Percentiles rank a stretch among this genome's conserved stretches.
Evolutionary conservation across 116 monocot species (phyloP).

Genomic region (Dioscorea cayenensis): DNA sequence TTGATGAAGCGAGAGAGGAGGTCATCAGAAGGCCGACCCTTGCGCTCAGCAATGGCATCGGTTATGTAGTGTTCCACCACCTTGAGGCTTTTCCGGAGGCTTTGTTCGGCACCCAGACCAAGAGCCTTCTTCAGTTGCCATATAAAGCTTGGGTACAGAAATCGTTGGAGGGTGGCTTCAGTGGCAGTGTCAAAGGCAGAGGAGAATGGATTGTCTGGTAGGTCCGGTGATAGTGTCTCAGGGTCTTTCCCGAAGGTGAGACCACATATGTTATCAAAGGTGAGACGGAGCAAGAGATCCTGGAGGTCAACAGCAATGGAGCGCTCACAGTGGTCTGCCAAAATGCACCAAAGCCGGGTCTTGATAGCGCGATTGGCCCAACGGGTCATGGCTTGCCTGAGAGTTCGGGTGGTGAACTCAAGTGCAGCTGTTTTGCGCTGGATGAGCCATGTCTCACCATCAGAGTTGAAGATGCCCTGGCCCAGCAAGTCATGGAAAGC

Average conservation of each 20-base stretch:
- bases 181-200: slow-evolving; percentile 52
- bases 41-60: slow-evolving; percentile 36
- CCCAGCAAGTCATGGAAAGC: slow-evolving; percentile 44
- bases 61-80: slow-evolving; percentile 52
- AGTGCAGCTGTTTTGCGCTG: slow-evolving; percentile 45
- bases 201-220: slow-evolving; percentile 47
- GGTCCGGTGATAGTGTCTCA: slow-evolving; percentile 41
- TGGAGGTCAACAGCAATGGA: slow-evolving; percentile 30
- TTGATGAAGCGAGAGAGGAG: slow-evolving; percentile 69
- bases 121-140: slow-evolving; percentile 56
- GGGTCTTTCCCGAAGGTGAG: slow-evolving; percentile 67
- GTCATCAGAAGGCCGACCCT: slow-evolving; percentile 41
- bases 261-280: slow-evolving; percentile 72
- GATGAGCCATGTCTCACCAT: slow-evolving; percentile 40
- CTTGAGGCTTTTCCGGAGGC: slow-evolving; percentile 31
- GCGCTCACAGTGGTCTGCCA: slow-evolving; percentile 17
- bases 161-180: slow-evolving; percentile 44
- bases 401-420: slow-evolving; percentile 42
- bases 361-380: slow-evolving; percentile 41
- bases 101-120: slow-evolving; percentile 34
- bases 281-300: slow-evolving; percentile 63
- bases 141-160: slow-evolving; percentile 48
- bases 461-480: slow-evolving; percentile 52
- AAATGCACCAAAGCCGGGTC: slow-evolving; percentile 31
- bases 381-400: slow-evolving; percentile 43